A percentile compares a stretch with the other conserved stretches of the same genome.
Conservation (phyloP, 2,329 filamentous ascomycete species). For the Claviceps paspali region DNA sequence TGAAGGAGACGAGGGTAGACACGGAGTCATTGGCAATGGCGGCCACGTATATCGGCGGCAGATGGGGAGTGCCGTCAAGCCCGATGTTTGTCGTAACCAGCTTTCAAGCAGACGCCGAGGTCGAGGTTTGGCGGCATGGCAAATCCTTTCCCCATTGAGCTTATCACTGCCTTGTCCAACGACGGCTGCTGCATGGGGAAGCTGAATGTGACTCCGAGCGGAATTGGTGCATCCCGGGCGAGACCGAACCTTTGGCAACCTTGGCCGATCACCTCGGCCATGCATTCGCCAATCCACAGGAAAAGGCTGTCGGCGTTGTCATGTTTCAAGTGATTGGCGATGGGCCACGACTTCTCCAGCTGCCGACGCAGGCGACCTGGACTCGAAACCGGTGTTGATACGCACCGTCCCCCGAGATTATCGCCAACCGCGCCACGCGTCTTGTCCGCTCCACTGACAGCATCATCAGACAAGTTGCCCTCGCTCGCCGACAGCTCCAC, state of each 20-base stretch:
- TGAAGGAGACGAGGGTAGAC: conserved; percentile 62
- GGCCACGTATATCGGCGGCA: conserved; percentile 48
- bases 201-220: conserved; percentile 54
- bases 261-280: conserved; percentile 54
- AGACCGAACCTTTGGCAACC: conserved; percentile 31
- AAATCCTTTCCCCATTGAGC: conserved; percentile 59
- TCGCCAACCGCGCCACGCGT: conserved; percentile 6
- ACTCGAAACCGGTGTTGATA: neutral
- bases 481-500: conserved; percentile 38
- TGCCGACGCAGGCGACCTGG: conserved; percentile 34
- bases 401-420: neutral
- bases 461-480: conserved; percentile 5
- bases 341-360: conserved; percentile 59
- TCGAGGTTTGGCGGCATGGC: conserved; percentile 45
- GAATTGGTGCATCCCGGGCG: conserved; percentile 29
- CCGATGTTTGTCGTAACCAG: conserved; percentile 42
- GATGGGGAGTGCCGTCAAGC: conserved; percentile 32
- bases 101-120: conserved; percentile 40
- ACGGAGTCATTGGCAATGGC: conserved; percentile 75
- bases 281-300: conserved; percentile 65
- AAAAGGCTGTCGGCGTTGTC: conserved; percentile 64
- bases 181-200: conserved; percentile 54
- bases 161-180: conserved; percentile 45
- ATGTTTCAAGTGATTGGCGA: conserved; percentile 56
- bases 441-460: neutral